phyloP scores from a whole-genome alignment of 2,329 filamentous ascomycete species.

The Monosporascus sp. region DNA sequence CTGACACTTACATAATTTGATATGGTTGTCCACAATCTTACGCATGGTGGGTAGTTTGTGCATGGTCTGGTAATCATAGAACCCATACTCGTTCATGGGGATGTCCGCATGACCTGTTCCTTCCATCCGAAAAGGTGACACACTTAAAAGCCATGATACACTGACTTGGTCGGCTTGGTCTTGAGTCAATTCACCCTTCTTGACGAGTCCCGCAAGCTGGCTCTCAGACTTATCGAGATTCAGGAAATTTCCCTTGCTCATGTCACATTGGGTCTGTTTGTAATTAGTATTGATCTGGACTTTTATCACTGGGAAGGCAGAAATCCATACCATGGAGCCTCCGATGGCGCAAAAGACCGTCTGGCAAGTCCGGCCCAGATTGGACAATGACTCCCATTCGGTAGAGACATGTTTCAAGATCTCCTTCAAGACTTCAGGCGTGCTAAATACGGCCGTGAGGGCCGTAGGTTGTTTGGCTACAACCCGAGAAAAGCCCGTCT shows the following conservation, averaged over 20 bases:
- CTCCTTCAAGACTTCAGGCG: conserved; percentile 9
- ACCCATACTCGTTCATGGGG: background rate
- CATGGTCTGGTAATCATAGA: background rate
- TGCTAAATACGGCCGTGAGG: conserved; percentile 8
- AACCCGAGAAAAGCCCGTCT: background rate
- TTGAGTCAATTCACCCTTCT: background rate
- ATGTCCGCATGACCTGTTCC: background rate
- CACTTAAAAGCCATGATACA: background rate
- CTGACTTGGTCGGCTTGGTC: background rate
- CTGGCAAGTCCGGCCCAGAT: conserved; percentile 17
- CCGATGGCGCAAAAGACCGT: conserved; percentile 8
- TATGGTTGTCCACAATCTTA: background rate
- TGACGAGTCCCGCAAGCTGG: background rate
- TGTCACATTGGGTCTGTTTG: background rate
- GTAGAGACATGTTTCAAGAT: conserved; percentile 9
- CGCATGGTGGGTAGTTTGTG: background rate
- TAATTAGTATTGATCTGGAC: background rate
- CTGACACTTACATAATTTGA: background rate
- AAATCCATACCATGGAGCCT: conserved; percentile 10
- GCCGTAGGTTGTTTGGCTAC: conserved; percentile 6
- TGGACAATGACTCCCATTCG: conserved; percentile 13
- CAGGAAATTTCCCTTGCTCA: background rate
- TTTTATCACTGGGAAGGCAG: background rate
- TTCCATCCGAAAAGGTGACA: background rate
- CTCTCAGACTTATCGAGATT: background rate